phyloP scores from a whole-genome alignment of 768 basidiomycete genomes.

The Gloeophyllum trabeum region DNA sequence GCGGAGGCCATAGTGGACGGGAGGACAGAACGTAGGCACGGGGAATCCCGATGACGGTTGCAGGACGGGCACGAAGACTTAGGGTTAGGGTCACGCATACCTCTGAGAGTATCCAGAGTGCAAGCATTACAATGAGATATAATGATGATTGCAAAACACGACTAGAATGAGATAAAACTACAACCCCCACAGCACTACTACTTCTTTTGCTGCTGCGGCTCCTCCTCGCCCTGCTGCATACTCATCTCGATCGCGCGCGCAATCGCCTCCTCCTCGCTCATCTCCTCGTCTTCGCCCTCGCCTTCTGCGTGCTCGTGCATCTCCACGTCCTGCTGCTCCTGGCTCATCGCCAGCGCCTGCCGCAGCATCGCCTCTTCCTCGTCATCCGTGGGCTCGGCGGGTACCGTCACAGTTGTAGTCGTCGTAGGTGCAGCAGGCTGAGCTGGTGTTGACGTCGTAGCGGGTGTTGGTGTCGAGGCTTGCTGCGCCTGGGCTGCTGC shows the following conservation, averaged over 20 bases:
- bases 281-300: conserved; percentile 53
- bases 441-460: conserved; percentile 21
- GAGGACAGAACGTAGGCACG: not conserved
- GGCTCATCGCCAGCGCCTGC: conserved; percentile 69
- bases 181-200: conserved; percentile 5
- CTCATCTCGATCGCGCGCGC: conserved; percentile 90
- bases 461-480: conserved; percentile 16
- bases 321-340: conserved; percentile 42
- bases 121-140: too few relatives aligned
- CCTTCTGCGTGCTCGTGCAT: conserved; percentile 27
- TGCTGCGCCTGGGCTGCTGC: conserved; percentile 29
- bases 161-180: not conserved
- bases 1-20: conserved; percentile 46
- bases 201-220: conserved; percentile 29
- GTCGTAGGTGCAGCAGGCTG: conserved; percentile 21
- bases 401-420: conserved; percentile 16
- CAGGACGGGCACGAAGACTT: too few relatives aligned
- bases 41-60: not conserved
- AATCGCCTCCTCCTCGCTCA: conserved; percentile 85
- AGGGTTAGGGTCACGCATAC: not conserved
- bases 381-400: conserved; percentile 40
- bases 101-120: too few relatives aligned
- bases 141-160: too few relatives aligned
- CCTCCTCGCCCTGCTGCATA: conserved; percentile 56
- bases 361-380: conserved; percentile 75